phyloP scores from a whole-genome alignment of 1,139 yeast genomes.

The Debaryomycetaceae sp. region DNA sequence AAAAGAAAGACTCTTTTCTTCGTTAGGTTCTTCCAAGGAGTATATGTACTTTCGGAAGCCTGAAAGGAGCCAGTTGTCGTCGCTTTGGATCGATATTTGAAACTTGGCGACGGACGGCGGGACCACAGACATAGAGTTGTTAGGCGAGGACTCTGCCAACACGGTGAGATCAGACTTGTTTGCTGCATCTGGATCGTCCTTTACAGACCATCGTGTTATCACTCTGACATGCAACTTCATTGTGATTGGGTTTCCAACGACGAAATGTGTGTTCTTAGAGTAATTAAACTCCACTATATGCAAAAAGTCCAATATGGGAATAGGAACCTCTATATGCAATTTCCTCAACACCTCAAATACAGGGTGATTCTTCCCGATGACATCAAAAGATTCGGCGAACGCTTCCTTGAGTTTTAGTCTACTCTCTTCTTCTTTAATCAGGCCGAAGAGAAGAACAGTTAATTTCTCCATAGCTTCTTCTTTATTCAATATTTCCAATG shows the following conservation, averaged over 20 bases:
- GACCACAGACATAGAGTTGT: conserved; percentile 8
- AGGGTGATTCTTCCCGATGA: conserved; percentile 1
- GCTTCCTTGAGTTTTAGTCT: conserved; percentile 10
- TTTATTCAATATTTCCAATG: conserved; percentile 19
- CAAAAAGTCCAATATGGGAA: conserved; percentile 50
- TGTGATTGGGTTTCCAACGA: conserved; percentile 63
- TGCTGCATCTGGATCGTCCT: conserved; percentile 7
- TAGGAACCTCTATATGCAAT: conserved; percentile 47
- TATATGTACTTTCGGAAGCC: conserved; percentile 59
- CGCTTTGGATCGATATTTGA: conserved; percentile 30
- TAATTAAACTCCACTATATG: conserved; percentile 48
- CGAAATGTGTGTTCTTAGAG: conserved; percentile 37
- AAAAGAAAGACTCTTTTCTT: conserved; percentile 16
- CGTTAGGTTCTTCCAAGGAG: conserved; percentile 20
- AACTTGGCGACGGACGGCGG: conserved; percentile 10
- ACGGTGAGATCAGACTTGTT: conserved; percentile 11
- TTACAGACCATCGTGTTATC: conserved; percentile 40
- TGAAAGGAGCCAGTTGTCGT: conserved; percentile 64
- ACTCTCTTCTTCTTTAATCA: conserved; percentile 5
- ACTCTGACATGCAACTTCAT: conserved; percentile 45
- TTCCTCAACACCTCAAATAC: conserved; percentile 12
- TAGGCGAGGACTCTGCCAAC: conserved; percentile 27
- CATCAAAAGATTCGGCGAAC: conserved; percentile 4
- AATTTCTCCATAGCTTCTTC: conserved; percentile 16
- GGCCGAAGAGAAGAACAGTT: conserved; percentile 11